Percentiles rank a stretch among this genome's conserved stretches.
Evolutionary conservation across 169 alveolate genomes (phyloP).

Genomic region (Plasmodium chabaudi): DNA sequence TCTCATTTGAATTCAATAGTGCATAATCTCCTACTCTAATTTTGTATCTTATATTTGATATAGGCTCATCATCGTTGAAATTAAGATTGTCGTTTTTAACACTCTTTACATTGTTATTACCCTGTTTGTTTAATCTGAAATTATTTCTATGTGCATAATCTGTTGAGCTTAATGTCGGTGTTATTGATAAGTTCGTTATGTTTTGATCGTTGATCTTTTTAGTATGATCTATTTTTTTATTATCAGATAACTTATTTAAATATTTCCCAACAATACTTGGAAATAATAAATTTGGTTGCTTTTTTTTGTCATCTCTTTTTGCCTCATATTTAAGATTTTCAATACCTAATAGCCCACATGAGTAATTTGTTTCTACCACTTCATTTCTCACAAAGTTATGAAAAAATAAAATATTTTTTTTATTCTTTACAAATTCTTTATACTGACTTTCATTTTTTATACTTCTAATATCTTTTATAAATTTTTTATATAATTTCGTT

Average conservation of each 20-base stretch:
- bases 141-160: not conserved
- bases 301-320: not conserved
- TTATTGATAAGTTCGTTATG: not conserved
- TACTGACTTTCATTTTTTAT: conserved; percentile 35
- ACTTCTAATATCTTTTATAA: conserved; percentile 42
- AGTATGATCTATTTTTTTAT: not conserved
- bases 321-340: conserved; percentile 17
- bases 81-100: not conserved
- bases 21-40: conserved; percentile 71
- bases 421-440: conserved; percentile 26
- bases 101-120: not conserved
- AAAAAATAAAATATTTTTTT: conserved; percentile 43
- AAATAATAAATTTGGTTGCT: conserved; percentile 4
- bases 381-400: conserved; percentile 45
- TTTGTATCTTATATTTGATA: conserved; percentile 38
- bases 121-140: not conserved
- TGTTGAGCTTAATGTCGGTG: not conserved
- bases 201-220: not conserved
- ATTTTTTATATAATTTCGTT: conserved; percentile 17
- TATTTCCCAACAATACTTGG: conserved; percentile 7
- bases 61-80: not conserved
- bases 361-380: conserved; percentile 25
- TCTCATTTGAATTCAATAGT: conserved; percentile 20
- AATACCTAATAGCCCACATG: conserved; percentile 47
- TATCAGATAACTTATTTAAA: not conserved